phyloP scores from a whole-genome alignment of 106 monocot species.

The Dioscorea zingiberensis region DNA sequence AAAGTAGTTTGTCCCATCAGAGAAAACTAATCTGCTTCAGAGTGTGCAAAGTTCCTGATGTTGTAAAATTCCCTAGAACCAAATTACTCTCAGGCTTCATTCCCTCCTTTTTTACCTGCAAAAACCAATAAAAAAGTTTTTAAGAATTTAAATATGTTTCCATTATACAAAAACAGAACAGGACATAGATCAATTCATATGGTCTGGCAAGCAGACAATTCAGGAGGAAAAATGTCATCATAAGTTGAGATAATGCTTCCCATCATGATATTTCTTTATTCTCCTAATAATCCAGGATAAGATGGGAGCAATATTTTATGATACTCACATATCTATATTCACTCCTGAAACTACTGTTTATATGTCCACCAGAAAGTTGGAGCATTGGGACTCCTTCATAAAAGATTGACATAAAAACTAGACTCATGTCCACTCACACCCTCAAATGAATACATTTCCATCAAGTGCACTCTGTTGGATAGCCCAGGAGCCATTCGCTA shows the following conservation, averaged over 20 bases:
- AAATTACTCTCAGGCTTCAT: slow-evolving; percentile 98
- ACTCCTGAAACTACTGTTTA: too few relatives aligned
- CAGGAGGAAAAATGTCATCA: too few relatives aligned
- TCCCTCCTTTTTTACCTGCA: slow-evolving; percentile 91
- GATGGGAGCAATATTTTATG: not conserved
- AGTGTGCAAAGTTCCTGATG: slow-evolving; percentile 66
- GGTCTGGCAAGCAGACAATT: too few relatives aligned
- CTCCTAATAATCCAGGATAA: not conserved
- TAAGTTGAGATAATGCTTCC: not conserved
- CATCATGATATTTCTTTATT: not conserved
- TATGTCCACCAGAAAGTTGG: too few relatives aligned
- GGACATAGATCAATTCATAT: not conserved
- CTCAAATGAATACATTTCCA: too few relatives aligned
- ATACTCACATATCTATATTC: too few relatives aligned
- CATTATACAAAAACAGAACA: not conserved
- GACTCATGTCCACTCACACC: too few relatives aligned
- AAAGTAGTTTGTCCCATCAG: slow-evolving; percentile 38
- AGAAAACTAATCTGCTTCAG: slow-evolving; percentile 80
- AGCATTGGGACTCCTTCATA: too few relatives aligned
- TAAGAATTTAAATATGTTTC: not conserved
- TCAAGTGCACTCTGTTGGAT: too few relatives aligned
- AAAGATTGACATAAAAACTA: too few relatives aligned
- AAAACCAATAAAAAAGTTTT: not conserved
- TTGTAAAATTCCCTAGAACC: slow-evolving; percentile 58
- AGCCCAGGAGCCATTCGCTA: too few relatives aligned